phyloP scores from a whole-genome alignment of 345 rosid genomes.

The Viola odorata region DNA sequence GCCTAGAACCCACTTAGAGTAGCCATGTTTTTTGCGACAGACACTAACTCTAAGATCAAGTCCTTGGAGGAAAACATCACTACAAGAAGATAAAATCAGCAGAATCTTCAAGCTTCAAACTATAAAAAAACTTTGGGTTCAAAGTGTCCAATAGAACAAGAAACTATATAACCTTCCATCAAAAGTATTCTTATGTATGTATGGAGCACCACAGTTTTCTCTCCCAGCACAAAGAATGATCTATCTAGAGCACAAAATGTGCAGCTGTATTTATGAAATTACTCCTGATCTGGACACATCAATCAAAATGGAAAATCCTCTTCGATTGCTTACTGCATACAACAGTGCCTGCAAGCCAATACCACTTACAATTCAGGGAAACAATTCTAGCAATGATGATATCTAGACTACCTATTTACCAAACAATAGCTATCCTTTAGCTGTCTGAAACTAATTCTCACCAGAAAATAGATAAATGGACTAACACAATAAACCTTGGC shows the following conservation, averaged over 20 bases:
- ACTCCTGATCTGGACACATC: neutral
- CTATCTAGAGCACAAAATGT: neutral
- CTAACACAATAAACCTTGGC: neutral
- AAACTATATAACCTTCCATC: neutral
- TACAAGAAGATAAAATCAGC: neutral
- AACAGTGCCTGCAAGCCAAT: constrained; percentile 12
- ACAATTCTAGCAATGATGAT: neutral
- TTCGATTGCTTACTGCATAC: neutral
- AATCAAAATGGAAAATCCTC: constrained; percentile 7
- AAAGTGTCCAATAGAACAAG: neutral
- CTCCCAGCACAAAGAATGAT: neutral
- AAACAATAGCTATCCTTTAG: constrained; percentile 1
- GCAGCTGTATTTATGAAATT: neutral
- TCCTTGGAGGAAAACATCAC: neutral
- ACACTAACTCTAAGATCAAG: neutral
- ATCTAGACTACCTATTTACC: constrained; percentile 1
- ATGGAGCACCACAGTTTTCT: neutral
- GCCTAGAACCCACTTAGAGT: neutral
- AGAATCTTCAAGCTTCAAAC: neutral
- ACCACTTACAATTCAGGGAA: constrained; percentile 7
- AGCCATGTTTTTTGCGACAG: neutral
- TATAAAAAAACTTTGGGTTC: neutral
- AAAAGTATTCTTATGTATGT: neutral
- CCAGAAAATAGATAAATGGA: neutral
- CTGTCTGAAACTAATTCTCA: neutral